Percentiles rank a stretch among this genome's conserved stretches.
Evolutionary conservation across 768 basidiomycete genomes (phyloP).

Genomic region (Boletus rubescentipes): DNA sequence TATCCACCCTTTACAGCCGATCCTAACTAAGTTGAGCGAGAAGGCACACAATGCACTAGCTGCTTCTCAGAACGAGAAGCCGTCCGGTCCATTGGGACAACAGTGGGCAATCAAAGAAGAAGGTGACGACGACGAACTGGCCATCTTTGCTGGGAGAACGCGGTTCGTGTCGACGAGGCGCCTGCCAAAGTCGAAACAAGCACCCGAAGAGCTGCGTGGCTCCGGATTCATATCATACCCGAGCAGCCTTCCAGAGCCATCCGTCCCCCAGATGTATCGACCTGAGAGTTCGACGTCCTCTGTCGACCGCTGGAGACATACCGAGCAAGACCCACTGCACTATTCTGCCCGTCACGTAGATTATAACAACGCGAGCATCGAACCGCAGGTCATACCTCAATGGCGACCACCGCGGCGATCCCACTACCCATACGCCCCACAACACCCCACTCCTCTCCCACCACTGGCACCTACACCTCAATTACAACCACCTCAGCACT

Average conservation of each 20-base stretch:
- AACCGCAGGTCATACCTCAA: constrained; percentile 14
- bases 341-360: constrained; percentile 5
- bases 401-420: constrained; percentile 31
- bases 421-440: constrained; percentile 28
- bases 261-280: constrained; percentile 13
- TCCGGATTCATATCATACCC: constrained; percentile 1
- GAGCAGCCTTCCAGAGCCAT: not conserved
- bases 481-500: constrained; percentile 11
- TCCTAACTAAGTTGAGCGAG: constrained; percentile 58
- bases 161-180: constrained; percentile 55
- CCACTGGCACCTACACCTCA: constrained; percentile 5
- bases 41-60: constrained; percentile 63
- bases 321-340: constrained; percentile 17
- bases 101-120: constrained; percentile 56
- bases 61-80: constrained; percentile 38
- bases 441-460: constrained; percentile 9
- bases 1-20: constrained; percentile 37
- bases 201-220: constrained; percentile 4
- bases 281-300: constrained; percentile 14
- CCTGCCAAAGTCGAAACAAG: constrained; percentile 22
- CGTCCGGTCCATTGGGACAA: constrained; percentile 32
- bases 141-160: constrained; percentile 68
- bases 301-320: constrained; percentile 14
- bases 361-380: constrained; percentile 5
- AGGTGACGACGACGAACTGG: constrained; percentile 58